Conservation (phyloP, 2,329 filamentous ascomycete genomes). For the Penicillium sclerotiorum region DNA sequence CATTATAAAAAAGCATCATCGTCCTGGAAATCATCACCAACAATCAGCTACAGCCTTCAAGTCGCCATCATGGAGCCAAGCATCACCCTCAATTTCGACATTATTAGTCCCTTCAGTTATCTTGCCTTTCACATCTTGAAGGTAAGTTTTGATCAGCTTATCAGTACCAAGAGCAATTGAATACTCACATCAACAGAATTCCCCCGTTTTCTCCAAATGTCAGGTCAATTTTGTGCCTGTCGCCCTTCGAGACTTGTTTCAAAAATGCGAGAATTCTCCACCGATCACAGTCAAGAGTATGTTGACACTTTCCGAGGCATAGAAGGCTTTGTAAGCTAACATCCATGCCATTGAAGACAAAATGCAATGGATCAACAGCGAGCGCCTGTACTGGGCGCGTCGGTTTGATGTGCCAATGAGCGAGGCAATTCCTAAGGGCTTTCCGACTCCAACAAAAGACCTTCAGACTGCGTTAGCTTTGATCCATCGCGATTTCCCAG, state of each 20-base stretch:
- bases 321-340: background rate
- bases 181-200: too few species aligned
- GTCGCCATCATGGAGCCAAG: conserved; percentile 5
- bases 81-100: conserved; percentile 19
- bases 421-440: conserved; percentile 11
- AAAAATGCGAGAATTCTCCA: conserved; percentile 17
- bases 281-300: conserved; percentile 18
- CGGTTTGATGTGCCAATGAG: conserved; percentile 17
- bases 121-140: conserved; percentile 16
- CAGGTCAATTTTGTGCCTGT: conserved; percentile 19
- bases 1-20: too few species aligned
- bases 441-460: conserved; percentile 11
- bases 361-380: conserved; percentile 17
- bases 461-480: conserved; percentile 8
- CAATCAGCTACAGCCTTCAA: background rate
- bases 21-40: too few species aligned
- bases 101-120: conserved; percentile 19
- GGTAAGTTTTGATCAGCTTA: background rate
- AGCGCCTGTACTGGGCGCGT: conserved; percentile 18
- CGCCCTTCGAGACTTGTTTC: conserved; percentile 15
- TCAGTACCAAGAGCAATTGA: background rate
- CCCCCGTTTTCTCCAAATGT: conserved; percentile 16
- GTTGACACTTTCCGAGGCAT: background rate
- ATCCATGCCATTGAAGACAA: conserved; percentile 14
- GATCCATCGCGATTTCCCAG: conserved; percentile 8